phyloP scores from a whole-genome alignment of 208 protist genomes.

The Trypanosoma theileri region DNA sequence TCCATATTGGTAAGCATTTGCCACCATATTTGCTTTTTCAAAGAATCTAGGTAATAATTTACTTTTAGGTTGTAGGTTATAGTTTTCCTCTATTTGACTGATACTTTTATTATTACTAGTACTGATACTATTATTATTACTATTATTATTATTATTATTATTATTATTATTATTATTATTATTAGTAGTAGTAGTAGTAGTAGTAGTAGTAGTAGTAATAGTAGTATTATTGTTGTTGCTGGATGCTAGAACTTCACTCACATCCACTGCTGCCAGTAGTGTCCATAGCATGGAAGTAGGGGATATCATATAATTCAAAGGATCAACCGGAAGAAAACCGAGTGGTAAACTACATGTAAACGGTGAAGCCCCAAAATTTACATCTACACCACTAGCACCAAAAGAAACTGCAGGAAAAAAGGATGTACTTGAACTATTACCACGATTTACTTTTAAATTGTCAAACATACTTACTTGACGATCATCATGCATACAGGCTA shows the following conservation, averaged over 20 bases:
- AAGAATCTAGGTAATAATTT: constrained; percentile 23
- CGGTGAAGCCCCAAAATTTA: constrained; percentile 84
- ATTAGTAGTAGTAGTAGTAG: background rate
- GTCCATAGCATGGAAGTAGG: constrained; percentile 55
- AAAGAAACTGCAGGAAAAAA: constrained; percentile 68
- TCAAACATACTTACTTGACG: constrained; percentile 66
- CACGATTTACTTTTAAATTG: constrained; percentile 26
- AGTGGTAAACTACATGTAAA: constrained; percentile 55
- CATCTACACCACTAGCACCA: constrained; percentile 49
- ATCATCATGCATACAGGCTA: constrained; percentile 76
- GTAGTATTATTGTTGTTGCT: background rate
- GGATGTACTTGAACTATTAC: constrained; percentile 20
- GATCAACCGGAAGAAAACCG: constrained; percentile 76
- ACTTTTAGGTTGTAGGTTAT: background rate
- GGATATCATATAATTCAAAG: constrained; percentile 54
- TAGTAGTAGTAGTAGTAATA: background rate
- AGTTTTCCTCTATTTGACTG: too few relatives aligned
- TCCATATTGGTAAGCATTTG: constrained; percentile 28
- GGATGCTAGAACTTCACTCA: constrained; percentile 15
- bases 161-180: background rate
- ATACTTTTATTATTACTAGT: background rate
- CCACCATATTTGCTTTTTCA: constrained; percentile 19
- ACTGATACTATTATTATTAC: background rate
- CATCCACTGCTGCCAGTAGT: constrained; percentile 45
- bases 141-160: background rate